A percentile compares a stretch with the other conserved stretches of the same genome.
Evolutionary conservation across 2,329 filamentous ascomycete genomes (phyloP).

Genomic region (Nemania sp.): DNA sequence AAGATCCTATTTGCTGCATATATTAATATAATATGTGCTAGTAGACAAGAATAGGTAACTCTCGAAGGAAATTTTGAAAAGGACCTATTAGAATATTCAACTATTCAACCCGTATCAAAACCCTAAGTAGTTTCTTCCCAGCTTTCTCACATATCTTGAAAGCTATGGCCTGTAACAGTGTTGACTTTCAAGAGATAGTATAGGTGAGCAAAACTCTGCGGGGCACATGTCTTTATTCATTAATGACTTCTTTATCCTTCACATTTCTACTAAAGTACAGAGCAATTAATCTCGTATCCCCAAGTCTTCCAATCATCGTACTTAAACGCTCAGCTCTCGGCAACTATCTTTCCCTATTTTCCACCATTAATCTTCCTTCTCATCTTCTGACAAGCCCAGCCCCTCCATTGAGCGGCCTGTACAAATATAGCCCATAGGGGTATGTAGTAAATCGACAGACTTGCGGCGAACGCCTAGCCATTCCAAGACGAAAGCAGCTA

Average conservation of each 20-base stretch:
- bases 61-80: too few species aligned
- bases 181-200: too few species aligned
- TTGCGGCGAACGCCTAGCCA: conserved; percentile 67
- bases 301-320: background rate
- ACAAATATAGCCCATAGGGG: conserved; percentile 69
- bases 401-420: conserved; percentile 53
- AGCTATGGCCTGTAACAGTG: too few species aligned
- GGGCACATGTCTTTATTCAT: background rate
- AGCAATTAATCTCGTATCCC: background rate
- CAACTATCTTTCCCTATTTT: background rate
- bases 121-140: too few species aligned
- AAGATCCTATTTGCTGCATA: too few species aligned
- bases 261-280: background rate
- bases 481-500: conserved; percentile 64
- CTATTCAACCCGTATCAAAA: too few species aligned
- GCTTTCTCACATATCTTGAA: too few species aligned
- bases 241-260: background rate
- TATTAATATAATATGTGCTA: too few species aligned
- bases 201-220: too few species aligned
- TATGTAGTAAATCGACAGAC: conserved; percentile 68
- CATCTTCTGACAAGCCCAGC: background rate
- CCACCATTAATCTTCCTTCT: background rate
- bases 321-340: background rate
- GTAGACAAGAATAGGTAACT: too few species aligned
- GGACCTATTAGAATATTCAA: too few species aligned